A percentile compares a stretch with the other conserved stretches of the same genome.
Conservation (phyloP, 1,284 basidiomycete species). For the Ganoderma resinaceum region DNA sequence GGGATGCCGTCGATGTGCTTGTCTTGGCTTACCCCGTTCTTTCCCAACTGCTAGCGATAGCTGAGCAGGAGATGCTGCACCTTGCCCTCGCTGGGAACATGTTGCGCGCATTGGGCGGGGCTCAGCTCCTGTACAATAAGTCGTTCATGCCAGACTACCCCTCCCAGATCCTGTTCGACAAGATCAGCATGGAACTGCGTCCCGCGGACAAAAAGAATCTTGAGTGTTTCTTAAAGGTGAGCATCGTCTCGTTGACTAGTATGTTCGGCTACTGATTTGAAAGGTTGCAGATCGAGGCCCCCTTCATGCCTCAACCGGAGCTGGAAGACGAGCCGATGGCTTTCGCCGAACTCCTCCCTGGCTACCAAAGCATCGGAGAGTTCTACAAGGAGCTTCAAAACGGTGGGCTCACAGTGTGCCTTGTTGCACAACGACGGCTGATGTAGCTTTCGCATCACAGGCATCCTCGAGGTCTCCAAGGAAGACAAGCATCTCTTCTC, state of each 20-base stretch:
- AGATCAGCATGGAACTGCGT: slow-evolving; percentile 24
- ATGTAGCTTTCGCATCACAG: background rate
- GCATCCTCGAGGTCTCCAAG: slow-evolving; percentile 7
- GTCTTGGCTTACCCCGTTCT: background rate
- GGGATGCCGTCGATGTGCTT: background rate
- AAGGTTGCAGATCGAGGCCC: background rate
- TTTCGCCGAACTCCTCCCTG: background rate
- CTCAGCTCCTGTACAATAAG: slow-evolving; percentile 16
- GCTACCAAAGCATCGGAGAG: slow-evolving; percentile 19
- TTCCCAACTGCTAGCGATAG: slow-evolving; percentile 15
- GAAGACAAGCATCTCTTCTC: slow-evolving; percentile 5
- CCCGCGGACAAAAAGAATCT: slow-evolving; percentile 27
- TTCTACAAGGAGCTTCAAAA: slow-evolving; percentile 23
- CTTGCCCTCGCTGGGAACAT: slow-evolving; percentile 27
- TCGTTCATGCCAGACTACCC: slow-evolving; percentile 17
- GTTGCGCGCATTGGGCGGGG: slow-evolving; percentile 15
- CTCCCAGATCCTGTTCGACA: slow-evolving; percentile 18
- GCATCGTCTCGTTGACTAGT: background rate
- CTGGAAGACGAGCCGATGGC: background rate
- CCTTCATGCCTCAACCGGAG: background rate
- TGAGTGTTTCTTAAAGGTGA: slow-evolving; percentile 29
- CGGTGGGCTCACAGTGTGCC: slow-evolving; percentile 10
- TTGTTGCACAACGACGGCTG: background rate
- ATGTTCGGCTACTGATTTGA: background rate
- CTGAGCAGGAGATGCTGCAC: slow-evolving; percentile 31